Evolutionary conservation across 179 eudicot genomes (phyloP).

Genomic region (Sideroxylon spinosum): DNA sequence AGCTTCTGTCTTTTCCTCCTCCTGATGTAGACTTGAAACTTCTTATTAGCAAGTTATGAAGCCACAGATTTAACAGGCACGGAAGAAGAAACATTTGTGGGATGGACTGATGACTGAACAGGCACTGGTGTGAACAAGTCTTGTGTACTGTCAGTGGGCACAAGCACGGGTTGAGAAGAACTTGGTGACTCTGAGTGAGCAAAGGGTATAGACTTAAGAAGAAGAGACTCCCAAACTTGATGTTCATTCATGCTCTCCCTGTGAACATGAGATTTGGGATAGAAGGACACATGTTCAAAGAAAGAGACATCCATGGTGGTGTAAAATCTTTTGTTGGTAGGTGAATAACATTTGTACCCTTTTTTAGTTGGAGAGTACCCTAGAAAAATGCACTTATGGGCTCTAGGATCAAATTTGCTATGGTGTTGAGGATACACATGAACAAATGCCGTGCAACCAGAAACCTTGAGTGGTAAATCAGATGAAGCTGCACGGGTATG

Average conservation of each 20-base stretch:
- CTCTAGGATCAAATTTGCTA: conserved; percentile 1
- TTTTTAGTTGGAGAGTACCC: background rate
- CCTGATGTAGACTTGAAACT: background rate
- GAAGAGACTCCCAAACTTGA: conserved; percentile 8
- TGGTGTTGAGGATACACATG: background rate
- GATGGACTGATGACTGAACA: background rate
- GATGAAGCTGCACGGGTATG: background rate
- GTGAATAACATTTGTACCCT: background rate
- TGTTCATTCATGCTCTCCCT: conserved; percentile 12
- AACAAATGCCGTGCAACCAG: conserved; percentile 10
- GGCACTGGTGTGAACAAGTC: background rate
- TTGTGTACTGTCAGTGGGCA: background rate
- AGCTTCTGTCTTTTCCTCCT: background rate
- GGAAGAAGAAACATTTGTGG: background rate
- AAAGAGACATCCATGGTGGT: conserved; percentile 5
- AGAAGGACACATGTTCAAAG: conserved; percentile 9
- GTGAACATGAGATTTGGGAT: background rate
- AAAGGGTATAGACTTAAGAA: background rate
- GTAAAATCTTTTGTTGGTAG: background rate
- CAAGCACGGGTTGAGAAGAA: too few relatives aligned
- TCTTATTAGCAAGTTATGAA: background rate
- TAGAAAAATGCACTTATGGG: conserved; percentile 1
- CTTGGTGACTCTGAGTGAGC: too few relatives aligned
- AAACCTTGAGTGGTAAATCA: background rate
- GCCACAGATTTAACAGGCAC: too few relatives aligned